Conservation (phyloP, 169 alveolate species). For the Plasmodium gonderi region DNA sequence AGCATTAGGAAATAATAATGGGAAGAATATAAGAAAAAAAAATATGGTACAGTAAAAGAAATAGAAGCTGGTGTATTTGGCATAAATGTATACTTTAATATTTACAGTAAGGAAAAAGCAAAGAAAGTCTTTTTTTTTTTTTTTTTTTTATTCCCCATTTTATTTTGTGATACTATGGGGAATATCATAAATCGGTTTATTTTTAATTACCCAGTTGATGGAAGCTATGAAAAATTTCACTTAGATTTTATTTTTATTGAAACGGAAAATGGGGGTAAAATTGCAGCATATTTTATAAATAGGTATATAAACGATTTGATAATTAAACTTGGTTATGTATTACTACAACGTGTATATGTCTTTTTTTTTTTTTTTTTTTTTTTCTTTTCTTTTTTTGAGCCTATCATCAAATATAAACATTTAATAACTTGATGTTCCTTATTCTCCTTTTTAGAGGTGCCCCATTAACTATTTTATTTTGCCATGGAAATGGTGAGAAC, state of each 20-base stretch:
- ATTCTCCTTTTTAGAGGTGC: slow-evolving; percentile 41
- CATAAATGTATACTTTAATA: background rate
- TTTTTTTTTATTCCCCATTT: too few species aligned
- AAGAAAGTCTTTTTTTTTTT: background rate
- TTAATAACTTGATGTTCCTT: background rate
- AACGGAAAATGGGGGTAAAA: slow-evolving; percentile 40
- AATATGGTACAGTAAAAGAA: background rate
- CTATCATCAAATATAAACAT: background rate
- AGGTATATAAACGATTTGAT: slow-evolving; percentile 18
- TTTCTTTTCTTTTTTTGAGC: too few species aligned
- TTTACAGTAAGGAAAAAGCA: slow-evolving; percentile 3
- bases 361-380: too few species aligned
- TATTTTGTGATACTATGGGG: slow-evolving; percentile 33
- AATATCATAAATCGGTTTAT: slow-evolving; percentile 44
- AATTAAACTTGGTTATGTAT: background rate
- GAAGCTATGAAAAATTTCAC: slow-evolving; percentile 49
- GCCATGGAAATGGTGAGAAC: slow-evolving; percentile 74
- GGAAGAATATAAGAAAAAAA: background rate
- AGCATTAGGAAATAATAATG: background rate
- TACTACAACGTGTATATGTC: background rate
- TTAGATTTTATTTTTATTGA: slow-evolving; percentile 65
- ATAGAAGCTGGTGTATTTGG: background rate
- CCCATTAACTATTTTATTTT: slow-evolving; percentile 52
- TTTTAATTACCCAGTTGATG: slow-evolving; percentile 62
- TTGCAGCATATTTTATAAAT: slow-evolving; percentile 70